Evolutionary conservation across 2,329 filamentous ascomycete genomes (phyloP).

Genomic region (Trichoderma hamatum): DNA sequence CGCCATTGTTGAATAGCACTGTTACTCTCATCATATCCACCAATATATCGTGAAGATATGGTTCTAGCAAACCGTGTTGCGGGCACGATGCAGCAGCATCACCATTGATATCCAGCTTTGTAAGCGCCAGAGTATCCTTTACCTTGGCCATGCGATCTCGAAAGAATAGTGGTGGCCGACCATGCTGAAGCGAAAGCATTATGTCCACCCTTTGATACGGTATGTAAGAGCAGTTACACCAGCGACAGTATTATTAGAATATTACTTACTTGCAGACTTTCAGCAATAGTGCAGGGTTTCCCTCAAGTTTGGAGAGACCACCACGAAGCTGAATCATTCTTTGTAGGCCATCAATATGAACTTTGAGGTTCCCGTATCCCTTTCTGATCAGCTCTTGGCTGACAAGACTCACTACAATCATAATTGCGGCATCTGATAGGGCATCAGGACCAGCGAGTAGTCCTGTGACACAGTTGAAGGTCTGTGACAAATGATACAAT

Average conservation of each 20-base stretch:
- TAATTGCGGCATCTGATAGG: constrained; percentile 35
- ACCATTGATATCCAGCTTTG: neutral
- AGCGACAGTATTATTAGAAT: neutral
- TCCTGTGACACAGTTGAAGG: constrained; percentile 32
- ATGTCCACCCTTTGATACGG: constrained; percentile 24
- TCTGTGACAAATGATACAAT: constrained; percentile 32
- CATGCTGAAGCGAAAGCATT: constrained; percentile 26
- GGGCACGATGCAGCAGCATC: neutral
- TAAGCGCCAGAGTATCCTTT: constrained; percentile 10
- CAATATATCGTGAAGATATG: neutral
- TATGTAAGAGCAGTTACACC: neutral
- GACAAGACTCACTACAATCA: constrained; percentile 36
- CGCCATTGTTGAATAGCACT: neutral
- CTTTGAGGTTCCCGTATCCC: constrained; percentile 15
- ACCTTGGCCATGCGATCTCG: constrained; percentile 25
- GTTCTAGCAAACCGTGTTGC: neutral
- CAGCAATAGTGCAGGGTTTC: constrained; percentile 28
- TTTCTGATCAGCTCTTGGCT: constrained; percentile 34
- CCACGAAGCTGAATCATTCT: constrained; percentile 32
- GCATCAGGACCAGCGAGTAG: constrained; percentile 32
- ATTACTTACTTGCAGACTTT: constrained; percentile 36
- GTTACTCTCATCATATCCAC: neutral
- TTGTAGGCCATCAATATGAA: constrained; percentile 31
- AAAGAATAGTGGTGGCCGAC: constrained; percentile 27
- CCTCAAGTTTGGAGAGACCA: constrained; percentile 31